Conservation (phyloP, 192 early-diverging fungal genomes). For the Rhizophagus clarus region DNA sequence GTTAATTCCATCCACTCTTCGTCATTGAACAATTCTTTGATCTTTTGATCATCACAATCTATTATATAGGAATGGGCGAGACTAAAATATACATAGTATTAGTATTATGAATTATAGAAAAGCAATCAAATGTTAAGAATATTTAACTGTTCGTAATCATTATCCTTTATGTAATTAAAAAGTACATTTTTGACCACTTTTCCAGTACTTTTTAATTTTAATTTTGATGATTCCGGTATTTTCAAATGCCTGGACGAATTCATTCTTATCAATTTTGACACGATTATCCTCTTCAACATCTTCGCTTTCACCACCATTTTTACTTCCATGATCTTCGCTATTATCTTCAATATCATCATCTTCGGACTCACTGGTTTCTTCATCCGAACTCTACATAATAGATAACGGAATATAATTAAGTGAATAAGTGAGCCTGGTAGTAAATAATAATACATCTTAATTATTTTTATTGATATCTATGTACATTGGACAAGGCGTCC, state of each 20-base stretch:
- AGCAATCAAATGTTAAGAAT: slow-evolving; percentile 20
- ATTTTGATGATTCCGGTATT: slow-evolving; percentile 19
- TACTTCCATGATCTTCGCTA: background rate
- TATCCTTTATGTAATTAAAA: too few relatives aligned
- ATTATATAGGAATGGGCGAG: slow-evolving; percentile 25
- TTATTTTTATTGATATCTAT: too few relatives aligned
- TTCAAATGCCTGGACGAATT: background rate
- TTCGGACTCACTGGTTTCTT: background rate
- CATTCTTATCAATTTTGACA: slow-evolving; percentile 13
- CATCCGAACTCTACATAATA: too few relatives aligned
- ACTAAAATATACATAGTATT: slow-evolving; percentile 20
- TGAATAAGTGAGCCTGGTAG: too few relatives aligned
- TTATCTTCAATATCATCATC: background rate
- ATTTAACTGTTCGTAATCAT: too few relatives aligned
- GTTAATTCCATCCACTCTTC: slow-evolving; percentile 29
- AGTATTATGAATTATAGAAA: slow-evolving; percentile 12
- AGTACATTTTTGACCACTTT: too few relatives aligned
- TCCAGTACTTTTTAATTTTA: slow-evolving; percentile 2
- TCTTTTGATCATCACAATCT: slow-evolving; percentile 20
- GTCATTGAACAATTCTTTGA: slow-evolving; percentile 14
- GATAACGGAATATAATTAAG: too few relatives aligned
- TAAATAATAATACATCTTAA: too few relatives aligned
- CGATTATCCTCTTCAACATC: background rate
- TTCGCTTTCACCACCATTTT: background rate
- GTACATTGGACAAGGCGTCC: too few relatives aligned